A percentile compares a stretch with the other conserved stretches of the same genome.
These are phyloP conservation scores for Wickerhamomyces bisporus DNA, from an alignment of 805 yeast species.

Conservation along the genomic window DNA sequence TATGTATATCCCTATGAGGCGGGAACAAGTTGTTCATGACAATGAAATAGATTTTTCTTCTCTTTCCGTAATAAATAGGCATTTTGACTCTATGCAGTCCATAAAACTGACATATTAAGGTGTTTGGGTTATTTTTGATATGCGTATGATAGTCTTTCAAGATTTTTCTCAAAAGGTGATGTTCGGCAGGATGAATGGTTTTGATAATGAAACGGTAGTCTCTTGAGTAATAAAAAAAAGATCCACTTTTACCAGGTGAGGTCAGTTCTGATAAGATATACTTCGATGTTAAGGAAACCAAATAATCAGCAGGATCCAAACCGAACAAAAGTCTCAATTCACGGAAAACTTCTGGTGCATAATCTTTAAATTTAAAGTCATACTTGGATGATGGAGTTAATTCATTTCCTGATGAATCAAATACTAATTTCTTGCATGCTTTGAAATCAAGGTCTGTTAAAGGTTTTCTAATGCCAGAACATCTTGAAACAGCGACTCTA, in stretches of 20 bases:
- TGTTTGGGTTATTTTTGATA: constrained; percentile 78
- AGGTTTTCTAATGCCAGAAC: constrained; percentile 79
- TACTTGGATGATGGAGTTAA: constrained; percentile 90
- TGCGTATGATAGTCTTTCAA: constrained; percentile 75
- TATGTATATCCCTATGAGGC: constrained; percentile 80
- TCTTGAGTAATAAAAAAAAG: constrained; percentile 90
- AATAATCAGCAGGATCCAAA: constrained; percentile 92
- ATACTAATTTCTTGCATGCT: constrained; percentile 72
- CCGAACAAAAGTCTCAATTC: constrained; percentile 77
- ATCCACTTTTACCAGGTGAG: constrained; percentile 96
- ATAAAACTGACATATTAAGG: constrained; percentile 90
- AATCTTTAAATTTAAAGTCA: constrained; percentile 95
- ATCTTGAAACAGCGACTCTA: constrained; percentile 87
- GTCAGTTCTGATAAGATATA: constrained; percentile 88
- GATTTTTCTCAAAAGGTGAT: constrained; percentile 69
- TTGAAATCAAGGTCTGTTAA: constrained; percentile 67
- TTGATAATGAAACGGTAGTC: constrained; percentile 93
- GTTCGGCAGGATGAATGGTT: constrained; percentile 92
- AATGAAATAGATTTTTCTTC: constrained; percentile 80
- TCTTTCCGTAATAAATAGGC: constrained; percentile 48
- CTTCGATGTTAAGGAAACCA: constrained; percentile 87
- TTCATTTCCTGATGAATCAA: constrained; percentile 83
- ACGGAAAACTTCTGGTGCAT: constrained; percentile 90
- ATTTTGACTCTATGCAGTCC: constrained; percentile 92
- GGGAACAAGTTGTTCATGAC: constrained; percentile 98